These are phyloP conservation scores for Lycium barbarum DNA, from an alignment of 257 asterid genomes.

Conservation along the genomic window DNA sequence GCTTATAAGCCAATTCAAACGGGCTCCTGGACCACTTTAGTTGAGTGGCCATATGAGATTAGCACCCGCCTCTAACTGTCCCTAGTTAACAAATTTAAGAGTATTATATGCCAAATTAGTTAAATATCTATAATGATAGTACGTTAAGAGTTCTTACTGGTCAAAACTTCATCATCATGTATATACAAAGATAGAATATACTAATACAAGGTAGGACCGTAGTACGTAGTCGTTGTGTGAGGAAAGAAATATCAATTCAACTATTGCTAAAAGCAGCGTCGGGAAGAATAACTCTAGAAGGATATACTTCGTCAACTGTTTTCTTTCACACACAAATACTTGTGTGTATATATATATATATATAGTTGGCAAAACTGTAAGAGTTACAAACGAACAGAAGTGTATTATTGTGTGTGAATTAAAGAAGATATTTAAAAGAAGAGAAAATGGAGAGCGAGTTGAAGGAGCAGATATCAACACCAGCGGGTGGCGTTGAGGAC, in stretches of 20 bases:
- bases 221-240: not conserved
- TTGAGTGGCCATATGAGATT: too few species aligned
- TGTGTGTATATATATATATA: not conserved
- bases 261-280: not conserved
- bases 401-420: not conserved
- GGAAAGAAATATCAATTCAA: not conserved
- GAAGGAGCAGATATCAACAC: slow-evolving; percentile 71
- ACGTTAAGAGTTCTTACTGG: not conserved
- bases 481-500: slow-evolving; percentile 86
- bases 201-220: not conserved
- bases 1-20: too few species aligned
- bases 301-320: not conserved
- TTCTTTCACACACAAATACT: not conserved
- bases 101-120: not conserved
- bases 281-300: not conserved
- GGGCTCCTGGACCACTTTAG: too few species aligned
- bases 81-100: not conserved
- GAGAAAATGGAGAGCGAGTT: slow-evolving; percentile 62
- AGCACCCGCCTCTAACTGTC: too few species aligned
- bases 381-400: too few species aligned
- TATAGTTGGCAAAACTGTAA: not conserved
- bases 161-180: not conserved
- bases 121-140: not conserved
- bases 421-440: not conserved
- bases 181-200: not conserved